These are phyloP conservation scores for Dothideomycetes sp. DNA, from an alignment of 2,329 filamentous ascomycete genomes.

Conservation along the genomic window DNA sequence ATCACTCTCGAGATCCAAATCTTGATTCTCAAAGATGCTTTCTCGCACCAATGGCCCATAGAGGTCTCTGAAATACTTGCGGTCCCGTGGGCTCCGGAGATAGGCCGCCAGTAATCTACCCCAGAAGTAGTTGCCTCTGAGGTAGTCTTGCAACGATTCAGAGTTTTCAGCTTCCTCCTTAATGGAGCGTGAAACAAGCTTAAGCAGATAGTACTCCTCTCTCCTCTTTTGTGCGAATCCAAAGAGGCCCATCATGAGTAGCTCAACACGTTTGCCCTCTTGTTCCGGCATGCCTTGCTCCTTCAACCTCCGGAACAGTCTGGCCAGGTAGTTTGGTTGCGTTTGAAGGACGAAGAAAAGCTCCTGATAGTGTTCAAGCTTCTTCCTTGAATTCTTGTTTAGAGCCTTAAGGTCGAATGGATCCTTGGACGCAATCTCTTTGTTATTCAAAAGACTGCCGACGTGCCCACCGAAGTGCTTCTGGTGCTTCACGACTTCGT, in stretches of 20 bases:
- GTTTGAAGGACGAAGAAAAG: conserved; percentile 96
- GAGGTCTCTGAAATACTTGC: conserved; percentile 82
- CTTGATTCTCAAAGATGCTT: conserved; percentile 85
- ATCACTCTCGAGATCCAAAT: conserved; percentile 88
- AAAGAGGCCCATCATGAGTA: conserved; percentile 91
- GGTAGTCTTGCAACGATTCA: conserved; percentile 66
- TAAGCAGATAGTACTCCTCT: conserved; percentile 93
- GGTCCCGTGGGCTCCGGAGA: conserved; percentile 78
- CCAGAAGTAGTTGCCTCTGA: conserved; percentile 90
- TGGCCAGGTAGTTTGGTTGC: conserved; percentile 85
- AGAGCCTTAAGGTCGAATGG: conserved; percentile 94
- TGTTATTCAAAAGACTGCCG: conserved; percentile 74
- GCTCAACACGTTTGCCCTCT: conserved; percentile 84
- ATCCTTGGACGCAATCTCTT: conserved; percentile 77
- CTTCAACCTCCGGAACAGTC: conserved; percentile 73
- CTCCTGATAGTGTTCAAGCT: conserved; percentile 93
- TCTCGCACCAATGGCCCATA: conserved; percentile 77
- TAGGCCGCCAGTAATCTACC: conserved; percentile 77
- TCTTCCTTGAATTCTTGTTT: conserved; percentile 91
- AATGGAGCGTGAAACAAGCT: conserved; percentile 71
- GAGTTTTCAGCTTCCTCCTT: conserved; percentile 75
- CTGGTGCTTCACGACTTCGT: conserved; percentile 95
- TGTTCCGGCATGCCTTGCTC: conserved; percentile 80
- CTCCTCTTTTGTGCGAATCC: conserved; percentile 93
- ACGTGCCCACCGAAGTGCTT: conserved; percentile 89